Base-by-base conservation (phyloP, 768 basidiomycete genomes). In the Trametes gibbosa region DNA sequence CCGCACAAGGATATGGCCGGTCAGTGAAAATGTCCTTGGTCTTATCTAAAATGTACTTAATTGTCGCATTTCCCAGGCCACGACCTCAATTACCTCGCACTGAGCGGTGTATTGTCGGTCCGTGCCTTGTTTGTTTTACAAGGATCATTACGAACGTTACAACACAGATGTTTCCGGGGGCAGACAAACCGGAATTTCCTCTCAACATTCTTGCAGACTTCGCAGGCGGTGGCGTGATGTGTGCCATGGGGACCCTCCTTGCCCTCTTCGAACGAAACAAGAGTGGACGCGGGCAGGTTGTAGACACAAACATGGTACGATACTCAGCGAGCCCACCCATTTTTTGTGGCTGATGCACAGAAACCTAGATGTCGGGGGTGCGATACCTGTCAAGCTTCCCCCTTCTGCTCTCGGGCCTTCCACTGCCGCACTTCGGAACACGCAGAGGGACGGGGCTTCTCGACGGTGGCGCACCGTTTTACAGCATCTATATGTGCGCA, bases 61-160 rank as follows among this genome's bases (percentile, higher is more conserved):
- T 21, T 34, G 16, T 42, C 25, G 5, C 23, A 27, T 53, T 4
- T 16, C 12, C 45, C 43, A 85, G 91, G 91, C 17, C 91, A 94
- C 67, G 91, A 94, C 67, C 81, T 93, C 56, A 93, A 92, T 70
- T 93, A 92, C 68, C 79, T 92, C 13, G 90, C 91, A 16, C 76
- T 90, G 34, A 90, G 87, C 58, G 91, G 91, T 0, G 78, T 87
- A 3, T 73, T 92, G 9, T 82, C 88, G 9, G 89, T 89, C 63
- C 29, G 76, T 62, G 50, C 13, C 3, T 35, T 21, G 12, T 29
- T 23, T 3, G 8, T 21, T 5, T 24, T 10, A 34, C 3, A 29
- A 17, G 10, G 2, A 19, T 16, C 2, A 7, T 14, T 1, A 12
- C 21, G 23, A 12, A 29, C 49, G 39, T 19, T n/a, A 9, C 8